Conservation (phyloP, 2,329 filamentous ascomycete genomes). For the Phyllosticta ampelicida region DNA sequence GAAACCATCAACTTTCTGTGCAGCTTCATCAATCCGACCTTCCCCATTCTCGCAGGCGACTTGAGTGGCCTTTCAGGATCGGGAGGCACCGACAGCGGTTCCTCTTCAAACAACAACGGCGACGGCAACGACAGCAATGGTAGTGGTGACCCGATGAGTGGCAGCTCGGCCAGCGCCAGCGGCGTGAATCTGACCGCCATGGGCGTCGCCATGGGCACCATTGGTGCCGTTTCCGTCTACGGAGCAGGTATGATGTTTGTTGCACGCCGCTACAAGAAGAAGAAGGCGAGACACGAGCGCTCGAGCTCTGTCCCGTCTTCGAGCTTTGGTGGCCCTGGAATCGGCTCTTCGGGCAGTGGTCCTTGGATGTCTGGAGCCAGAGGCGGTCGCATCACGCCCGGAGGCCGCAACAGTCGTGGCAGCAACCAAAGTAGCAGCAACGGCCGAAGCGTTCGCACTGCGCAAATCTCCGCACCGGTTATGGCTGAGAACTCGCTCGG, state of each 20-base stretch:
- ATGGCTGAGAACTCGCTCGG: constrained; percentile 91
- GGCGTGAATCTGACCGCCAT: constrained; percentile 30
- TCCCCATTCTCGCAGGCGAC: constrained; percentile 52
- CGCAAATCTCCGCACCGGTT: constrained; percentile 78
- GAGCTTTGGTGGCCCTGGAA: constrained; percentile 36
- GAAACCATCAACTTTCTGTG: constrained; percentile 62
- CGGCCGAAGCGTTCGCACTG: constrained; percentile 51
- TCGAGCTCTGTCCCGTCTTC: constrained; percentile 68
- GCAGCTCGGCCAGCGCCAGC: constrained; percentile 44
- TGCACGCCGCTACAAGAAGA: constrained; percentile 80
- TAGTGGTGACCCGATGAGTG: constrained; percentile 38
- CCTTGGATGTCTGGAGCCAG: constrained; percentile 39
- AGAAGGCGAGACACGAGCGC: constrained; percentile 65
- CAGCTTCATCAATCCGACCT: constrained; percentile 70
- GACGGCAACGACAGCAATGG: constrained; percentile 26
- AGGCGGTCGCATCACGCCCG: constrained; percentile 13
- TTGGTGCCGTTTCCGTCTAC: constrained; percentile 72
- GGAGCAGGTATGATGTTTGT: constrained; percentile 92
- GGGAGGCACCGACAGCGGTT: constrained; percentile 28
- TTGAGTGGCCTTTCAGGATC: constrained; percentile 28
- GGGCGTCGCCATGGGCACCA: constrained; percentile 64
- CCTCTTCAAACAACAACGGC: constrained; percentile 20
- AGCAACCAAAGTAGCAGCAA: constrained; percentile 52
- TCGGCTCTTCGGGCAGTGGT: constrained; percentile 31
- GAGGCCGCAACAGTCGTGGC: constrained; percentile 33